phyloP scores from a whole-genome alignment of 2,329 filamentous ascomycete genomes.

The Diaporthe ampelina region DNA sequence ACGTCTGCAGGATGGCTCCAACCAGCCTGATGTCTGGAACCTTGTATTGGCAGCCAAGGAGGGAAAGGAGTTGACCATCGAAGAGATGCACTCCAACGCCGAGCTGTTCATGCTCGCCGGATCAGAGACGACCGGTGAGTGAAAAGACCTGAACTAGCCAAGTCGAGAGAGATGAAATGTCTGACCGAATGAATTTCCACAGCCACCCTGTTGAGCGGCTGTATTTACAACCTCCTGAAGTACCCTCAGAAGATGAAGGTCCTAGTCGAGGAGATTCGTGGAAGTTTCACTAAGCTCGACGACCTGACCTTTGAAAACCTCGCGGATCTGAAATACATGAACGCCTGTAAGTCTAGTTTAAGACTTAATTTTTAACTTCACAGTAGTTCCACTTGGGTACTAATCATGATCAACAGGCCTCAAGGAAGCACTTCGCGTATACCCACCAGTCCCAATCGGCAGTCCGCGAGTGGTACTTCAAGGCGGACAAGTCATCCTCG shows the following conservation, averaged over 20 bases:
- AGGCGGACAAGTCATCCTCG: slow-evolving; percentile 44
- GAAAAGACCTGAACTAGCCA: slow-evolving; percentile 43
- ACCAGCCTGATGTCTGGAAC: slow-evolving; percentile 48
- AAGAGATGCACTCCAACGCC: slow-evolving; percentile 44
- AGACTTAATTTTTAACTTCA: no score
- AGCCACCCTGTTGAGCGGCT: slow-evolving; percentile 31
- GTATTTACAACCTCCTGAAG: slow-evolving; percentile 5
- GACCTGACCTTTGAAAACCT: slow-evolving; percentile 49
- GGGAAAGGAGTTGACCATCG: slow-evolving; percentile 39
- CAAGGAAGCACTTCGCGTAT: slow-evolving; percentile 46
- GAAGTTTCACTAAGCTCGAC: slow-evolving; percentile 44
- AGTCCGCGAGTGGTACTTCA: slow-evolving; percentile 43
- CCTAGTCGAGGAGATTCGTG: slow-evolving; percentile 48
- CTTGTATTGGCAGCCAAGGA: slow-evolving; percentile 44
- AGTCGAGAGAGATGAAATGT: no score
- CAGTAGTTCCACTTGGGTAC: not conserved
- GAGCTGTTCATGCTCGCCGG: slow-evolving; percentile 44
- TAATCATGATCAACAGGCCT: slow-evolving; percentile 34
- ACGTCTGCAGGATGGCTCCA: slow-evolving; percentile 46
- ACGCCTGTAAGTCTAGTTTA: slow-evolving; percentile 41
- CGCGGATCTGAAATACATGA: slow-evolving; percentile 45
- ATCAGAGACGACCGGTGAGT: slow-evolving; percentile 54
- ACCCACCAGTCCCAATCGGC: slow-evolving; percentile 45
- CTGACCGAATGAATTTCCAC: not conserved
- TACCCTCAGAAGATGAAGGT: slow-evolving; percentile 22